phyloP scores from a whole-genome alignment of 129 eudicot genomes.

The Pseudognaphalium luteoalbum region DNA sequence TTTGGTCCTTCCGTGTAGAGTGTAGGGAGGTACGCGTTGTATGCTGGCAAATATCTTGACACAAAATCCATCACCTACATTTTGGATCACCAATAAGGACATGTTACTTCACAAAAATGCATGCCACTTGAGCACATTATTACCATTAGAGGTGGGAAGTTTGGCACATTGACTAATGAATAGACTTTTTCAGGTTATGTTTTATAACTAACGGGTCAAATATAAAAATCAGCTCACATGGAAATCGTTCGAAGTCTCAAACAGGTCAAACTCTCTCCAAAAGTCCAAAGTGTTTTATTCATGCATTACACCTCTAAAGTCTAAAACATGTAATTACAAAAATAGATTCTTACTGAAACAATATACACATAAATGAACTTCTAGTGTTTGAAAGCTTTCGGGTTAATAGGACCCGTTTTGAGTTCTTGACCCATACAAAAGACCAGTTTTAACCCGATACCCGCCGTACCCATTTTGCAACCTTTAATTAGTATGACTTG shows the following conservation, averaged over 20 bases:
- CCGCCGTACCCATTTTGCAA: not conserved
- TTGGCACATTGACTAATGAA: constrained; percentile 1
- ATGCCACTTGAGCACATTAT: not conserved
- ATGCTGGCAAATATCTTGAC: constrained; percentile 92
- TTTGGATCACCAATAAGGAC: not conserved
- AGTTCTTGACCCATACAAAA: not conserved
- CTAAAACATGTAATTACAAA: not conserved
- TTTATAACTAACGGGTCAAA: not conserved
- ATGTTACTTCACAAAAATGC: not conserved
- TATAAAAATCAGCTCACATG: no score
- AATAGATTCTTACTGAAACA: not conserved
- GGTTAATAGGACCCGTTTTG: not conserved
- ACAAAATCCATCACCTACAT: constrained; percentile 87
- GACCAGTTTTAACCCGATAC: not conserved
- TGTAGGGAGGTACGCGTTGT: constrained; percentile 91
- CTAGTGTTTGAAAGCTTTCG: not conserved
- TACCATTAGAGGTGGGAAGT: not conserved
- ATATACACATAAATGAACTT: not conserved
- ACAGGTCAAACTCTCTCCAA: no score
- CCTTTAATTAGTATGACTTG: not conserved
- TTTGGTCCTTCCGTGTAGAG: constrained; percentile 89
- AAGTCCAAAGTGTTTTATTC: not conserved
- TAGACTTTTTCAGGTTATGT: not conserved
- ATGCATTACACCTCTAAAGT: not conserved
- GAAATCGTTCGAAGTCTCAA: no score